phyloP scores from a whole-genome alignment of 306 rosid species.

The Vicia sativa region DNA sequence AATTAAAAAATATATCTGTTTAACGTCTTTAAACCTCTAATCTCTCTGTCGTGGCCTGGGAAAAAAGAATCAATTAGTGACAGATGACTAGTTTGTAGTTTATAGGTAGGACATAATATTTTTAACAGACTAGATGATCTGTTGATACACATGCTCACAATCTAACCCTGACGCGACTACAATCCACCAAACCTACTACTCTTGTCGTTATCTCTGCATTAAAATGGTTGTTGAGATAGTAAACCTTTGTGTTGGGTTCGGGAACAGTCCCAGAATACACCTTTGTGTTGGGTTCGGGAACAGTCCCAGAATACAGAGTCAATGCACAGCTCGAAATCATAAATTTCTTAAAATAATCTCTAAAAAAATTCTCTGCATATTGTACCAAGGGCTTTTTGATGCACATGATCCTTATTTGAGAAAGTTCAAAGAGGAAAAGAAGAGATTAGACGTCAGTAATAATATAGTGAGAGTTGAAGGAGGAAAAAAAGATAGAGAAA shows the following conservation, averaged over 20 bases:
- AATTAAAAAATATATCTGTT: neutral
- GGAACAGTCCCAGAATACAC: no score
- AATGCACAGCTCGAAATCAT: slow-evolving; percentile 23
- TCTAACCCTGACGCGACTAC: slow-evolving; percentile 20
- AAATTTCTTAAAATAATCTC: slow-evolving; percentile 14
- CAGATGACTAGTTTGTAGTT: slow-evolving; percentile 41
- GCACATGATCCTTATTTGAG: no score
- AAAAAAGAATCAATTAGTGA: neutral
- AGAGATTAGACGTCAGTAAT: no score
- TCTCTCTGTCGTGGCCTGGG: slow-evolving; percentile 12
- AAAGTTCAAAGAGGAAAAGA: no score
- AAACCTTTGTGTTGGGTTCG: no score
- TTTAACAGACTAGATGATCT: slow-evolving; percentile 3
- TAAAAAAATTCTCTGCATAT: no score
- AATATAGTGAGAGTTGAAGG: no score
- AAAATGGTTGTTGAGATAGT: slow-evolving; percentile 40
- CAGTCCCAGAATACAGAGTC: slow-evolving; percentile 5
- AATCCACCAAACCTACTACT: slow-evolving; percentile 52
- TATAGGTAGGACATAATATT: slow-evolving; percentile 47
- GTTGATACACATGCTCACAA: slow-evolving; percentile 38
- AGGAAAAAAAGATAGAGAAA: no score
- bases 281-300: slow-evolving; percentile 4
- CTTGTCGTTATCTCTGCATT: slow-evolving; percentile 41
- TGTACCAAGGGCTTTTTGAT: no score
- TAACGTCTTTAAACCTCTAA: neutral